phyloP scores from a whole-genome alignment of 805 yeast species.

The Yarrowia keelungensis region DNA sequence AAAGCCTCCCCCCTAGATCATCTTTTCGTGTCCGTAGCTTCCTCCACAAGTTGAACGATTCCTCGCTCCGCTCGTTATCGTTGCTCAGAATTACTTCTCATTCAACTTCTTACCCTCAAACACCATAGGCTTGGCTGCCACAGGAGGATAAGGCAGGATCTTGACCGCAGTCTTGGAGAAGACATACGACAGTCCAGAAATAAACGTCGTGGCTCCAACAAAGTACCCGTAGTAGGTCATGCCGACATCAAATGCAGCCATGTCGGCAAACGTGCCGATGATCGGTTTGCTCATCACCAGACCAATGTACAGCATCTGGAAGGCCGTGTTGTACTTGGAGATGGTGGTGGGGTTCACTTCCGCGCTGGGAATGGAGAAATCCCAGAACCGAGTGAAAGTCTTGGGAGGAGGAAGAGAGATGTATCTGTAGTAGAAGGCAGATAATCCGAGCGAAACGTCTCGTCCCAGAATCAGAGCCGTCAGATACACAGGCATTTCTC shows the following conservation, averaged over 20 bases:
- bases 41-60: not conserved
- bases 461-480: constrained; percentile 77
- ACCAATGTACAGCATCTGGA: constrained; percentile 91
- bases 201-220: constrained; percentile 72
- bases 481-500: constrained; percentile 69
- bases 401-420: constrained; percentile 76
- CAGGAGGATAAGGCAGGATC: constrained; percentile 49
- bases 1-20: not conserved
- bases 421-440: constrained; percentile 77
- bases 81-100: constrained; percentile 2
- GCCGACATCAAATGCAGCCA: constrained; percentile 46
- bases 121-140: constrained; percentile 6
- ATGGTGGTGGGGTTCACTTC: constrained; percentile 87
- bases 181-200: constrained; percentile 80
- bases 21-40: not conserved
- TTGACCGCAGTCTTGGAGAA: constrained; percentile 74
- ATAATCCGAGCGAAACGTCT: constrained; percentile 73
- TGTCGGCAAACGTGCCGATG: constrained; percentile 48
- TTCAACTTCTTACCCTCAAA: constrained; percentile 32
- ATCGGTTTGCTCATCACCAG: constrained; percentile 65
- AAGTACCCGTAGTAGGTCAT: constrained; percentile 51
- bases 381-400: constrained; percentile 75
- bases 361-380: constrained; percentile 79
- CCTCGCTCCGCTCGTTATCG: not conserved
- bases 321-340: constrained; percentile 86